A percentile compares a stretch with the other conserved stretches of the same genome.
Conservation (phyloP, 192 early-diverging fungal genomes). For the Chytriomyces sp. region DNA sequence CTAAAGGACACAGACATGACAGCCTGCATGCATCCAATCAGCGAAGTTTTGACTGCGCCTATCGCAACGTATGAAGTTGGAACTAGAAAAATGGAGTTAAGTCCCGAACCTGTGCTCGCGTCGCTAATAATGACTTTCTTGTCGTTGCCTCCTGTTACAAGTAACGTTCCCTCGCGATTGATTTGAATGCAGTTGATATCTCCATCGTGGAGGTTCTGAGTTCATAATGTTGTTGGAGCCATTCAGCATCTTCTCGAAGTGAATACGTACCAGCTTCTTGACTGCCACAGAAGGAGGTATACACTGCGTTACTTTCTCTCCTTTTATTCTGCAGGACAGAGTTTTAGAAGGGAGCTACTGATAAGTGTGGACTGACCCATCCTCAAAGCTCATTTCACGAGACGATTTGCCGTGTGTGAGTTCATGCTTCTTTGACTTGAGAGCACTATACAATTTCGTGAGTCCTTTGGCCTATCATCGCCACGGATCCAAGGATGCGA, state of each 20-base stretch:
- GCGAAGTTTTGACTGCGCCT: conserved; percentile 53
- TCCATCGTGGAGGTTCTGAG: conserved; percentile 65
- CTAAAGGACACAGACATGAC: conserved; percentile 84
- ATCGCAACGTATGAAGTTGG: background rate
- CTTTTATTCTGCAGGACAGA: background rate
- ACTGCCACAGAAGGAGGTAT: conserved; percentile 44
- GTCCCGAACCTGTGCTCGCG: conserved; percentile 65
- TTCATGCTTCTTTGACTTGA: conserved; percentile 23
- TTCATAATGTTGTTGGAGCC: background rate
- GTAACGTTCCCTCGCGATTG: conserved; percentile 64
- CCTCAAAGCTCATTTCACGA: conserved; percentile 15
- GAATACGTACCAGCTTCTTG: conserved; percentile 44
- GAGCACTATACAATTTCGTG: conserved; percentile 8
- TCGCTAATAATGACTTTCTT: conserved; percentile 81
- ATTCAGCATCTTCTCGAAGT: background rate
- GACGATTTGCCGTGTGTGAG: background rate
- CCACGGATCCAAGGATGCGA: no score
- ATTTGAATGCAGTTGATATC: conserved; percentile 84
- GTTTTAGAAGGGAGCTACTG: background rate
- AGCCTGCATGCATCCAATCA: conserved; percentile 82
- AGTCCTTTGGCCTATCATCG: no score
- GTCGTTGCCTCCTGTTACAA: conserved; percentile 82
- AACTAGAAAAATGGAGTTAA: conserved; percentile 2
- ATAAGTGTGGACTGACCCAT: background rate
- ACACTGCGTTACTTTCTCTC: conserved; percentile 9